These are phyloP conservation scores for Hamiltosporidium tvaerminnensis DNA, from an alignment of 371 early-diverging fungal species.

Conservation along the genomic window DNA sequence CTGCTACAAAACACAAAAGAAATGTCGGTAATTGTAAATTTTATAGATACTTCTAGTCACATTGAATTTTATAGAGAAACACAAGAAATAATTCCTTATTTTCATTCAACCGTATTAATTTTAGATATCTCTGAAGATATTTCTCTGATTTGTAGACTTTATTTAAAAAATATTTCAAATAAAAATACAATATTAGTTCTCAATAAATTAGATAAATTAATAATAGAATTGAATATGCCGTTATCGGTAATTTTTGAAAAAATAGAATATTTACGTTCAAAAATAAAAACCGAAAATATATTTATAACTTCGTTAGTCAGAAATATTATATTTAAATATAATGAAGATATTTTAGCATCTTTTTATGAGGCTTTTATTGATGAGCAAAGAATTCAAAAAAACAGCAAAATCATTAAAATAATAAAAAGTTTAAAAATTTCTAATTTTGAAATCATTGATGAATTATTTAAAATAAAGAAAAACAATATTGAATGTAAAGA, in stretches of 20 bases:
- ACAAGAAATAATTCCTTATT: not conserved
- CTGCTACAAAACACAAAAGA: not conserved
- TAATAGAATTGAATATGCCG: not conserved
- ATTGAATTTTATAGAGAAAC: not conserved
- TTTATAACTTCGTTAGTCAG: not conserved
- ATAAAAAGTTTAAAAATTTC: too few species aligned
- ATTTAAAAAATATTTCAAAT: not conserved
- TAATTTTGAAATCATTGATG: too few species aligned
- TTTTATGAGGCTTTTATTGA: not conserved
- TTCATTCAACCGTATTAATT: not conserved
- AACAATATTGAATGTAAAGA: too few species aligned
- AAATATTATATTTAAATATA: not conserved
- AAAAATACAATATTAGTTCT: not conserved
- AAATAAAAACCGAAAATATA: not conserved
- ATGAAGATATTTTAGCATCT: not conserved
- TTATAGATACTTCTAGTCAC: conserved; percentile 1
- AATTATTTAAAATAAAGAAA: too few species aligned
- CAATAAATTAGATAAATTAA: not conserved
- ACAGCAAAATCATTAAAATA: too few species aligned
- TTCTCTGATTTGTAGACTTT: not conserved
- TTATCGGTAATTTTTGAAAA: not conserved
- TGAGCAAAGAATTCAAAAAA: too few species aligned
- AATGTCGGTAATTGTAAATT: not conserved
- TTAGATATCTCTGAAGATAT: not conserved
- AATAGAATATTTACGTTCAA: not conserved